A percentile compares a stretch with the other conserved stretches of the same genome.
phyloP scores from a whole-genome alignment of 2,329 filamentous ascomycete genomes.

The Botrytis fabae region DNA sequence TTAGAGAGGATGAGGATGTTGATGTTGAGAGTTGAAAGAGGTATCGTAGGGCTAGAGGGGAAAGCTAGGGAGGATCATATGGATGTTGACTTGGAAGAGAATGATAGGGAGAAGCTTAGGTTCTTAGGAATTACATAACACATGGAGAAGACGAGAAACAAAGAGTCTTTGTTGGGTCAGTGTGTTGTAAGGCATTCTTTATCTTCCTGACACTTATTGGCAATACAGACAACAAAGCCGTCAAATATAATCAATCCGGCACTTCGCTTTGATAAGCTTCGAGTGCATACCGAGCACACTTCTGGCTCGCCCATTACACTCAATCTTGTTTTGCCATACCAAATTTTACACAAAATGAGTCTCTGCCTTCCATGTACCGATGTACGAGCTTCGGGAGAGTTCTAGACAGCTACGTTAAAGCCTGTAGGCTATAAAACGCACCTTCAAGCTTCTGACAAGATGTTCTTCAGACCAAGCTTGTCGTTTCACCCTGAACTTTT shows the following conservation, averaged over 20 bases:
- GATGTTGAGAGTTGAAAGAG: slow-evolving; percentile 58
- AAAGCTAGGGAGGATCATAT: slow-evolving; percentile 26
- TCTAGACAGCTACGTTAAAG: neutral
- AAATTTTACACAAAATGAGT: neutral
- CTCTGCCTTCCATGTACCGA: neutral
- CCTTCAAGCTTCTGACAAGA: neutral
- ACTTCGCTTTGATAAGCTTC: neutral
- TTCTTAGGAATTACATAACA: slow-evolving; percentile 16
- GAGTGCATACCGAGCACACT: neutral
- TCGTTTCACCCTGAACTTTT: neutral
- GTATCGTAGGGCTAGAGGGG: slow-evolving; percentile 44
- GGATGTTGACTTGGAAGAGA: slow-evolving; percentile 34
- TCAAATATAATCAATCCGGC: neutral
- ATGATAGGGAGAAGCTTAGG: slow-evolving; percentile 29
- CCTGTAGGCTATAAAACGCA: neutral
- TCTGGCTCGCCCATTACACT: neutral
- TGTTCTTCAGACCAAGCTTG: neutral
- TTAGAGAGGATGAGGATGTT: slow-evolving; percentile 66
- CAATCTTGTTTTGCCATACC: neutral
- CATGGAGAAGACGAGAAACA: too few species aligned
- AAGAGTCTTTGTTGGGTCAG: neutral
- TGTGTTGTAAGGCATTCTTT: neutral
- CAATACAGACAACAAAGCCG: neutral
- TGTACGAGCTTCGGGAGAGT: neutral
- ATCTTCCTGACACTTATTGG: neutral